phyloP scores from a whole-genome alignment of 2,329 filamentous ascomycete genomes.

The Xylariales sp. region DNA sequence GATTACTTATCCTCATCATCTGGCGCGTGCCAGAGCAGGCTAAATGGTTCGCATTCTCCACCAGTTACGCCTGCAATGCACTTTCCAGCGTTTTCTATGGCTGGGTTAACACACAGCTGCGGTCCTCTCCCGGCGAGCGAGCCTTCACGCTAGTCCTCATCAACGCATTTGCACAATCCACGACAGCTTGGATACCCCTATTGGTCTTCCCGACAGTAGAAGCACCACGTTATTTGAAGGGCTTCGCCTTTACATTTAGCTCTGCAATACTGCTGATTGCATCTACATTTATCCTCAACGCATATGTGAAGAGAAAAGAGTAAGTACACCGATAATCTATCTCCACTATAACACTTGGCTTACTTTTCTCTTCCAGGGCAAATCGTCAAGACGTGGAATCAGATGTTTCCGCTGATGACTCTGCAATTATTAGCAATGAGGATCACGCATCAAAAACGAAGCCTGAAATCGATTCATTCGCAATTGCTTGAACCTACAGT shows the following conservation, averaged over 20 bases:
- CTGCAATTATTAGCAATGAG: too few relatives aligned
- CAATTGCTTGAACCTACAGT: too few relatives aligned
- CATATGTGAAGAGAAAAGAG: slow-evolving; percentile 16
- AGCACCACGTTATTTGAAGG: slow-evolving; percentile 34
- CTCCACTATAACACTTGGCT: too few relatives aligned
- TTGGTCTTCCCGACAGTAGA: slow-evolving; percentile 43
- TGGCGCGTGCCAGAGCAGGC: slow-evolving; percentile 53
- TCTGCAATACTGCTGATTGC: slow-evolving; percentile 10
- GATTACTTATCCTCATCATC: slow-evolving; percentile 44
- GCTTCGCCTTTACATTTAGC: slow-evolving; percentile 12
- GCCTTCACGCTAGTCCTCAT: slow-evolving; percentile 46
- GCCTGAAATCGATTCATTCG: too few relatives aligned
- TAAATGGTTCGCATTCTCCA: slow-evolving; percentile 48
- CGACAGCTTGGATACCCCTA: slow-evolving; percentile 51
- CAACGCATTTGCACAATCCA: slow-evolving; percentile 46
- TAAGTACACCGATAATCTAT: too few relatives aligned
- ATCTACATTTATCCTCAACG: slow-evolving; percentile 15
- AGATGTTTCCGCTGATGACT: too few relatives aligned
- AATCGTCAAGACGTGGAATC: too few relatives aligned
- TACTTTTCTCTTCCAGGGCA: too few relatives aligned
- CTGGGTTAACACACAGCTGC: slow-evolving; percentile 48
- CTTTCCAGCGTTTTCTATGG: slow-evolving; percentile 52
- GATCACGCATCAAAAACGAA: too few relatives aligned
- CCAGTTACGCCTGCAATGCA: slow-evolving; percentile 42
- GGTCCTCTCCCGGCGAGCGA: slow-evolving; percentile 38